Evolutionary conservation across 805 yeast species (phyloP), one percentile per base, ranked within the genome.

Genomic region (Ogataea dorogensis): DNA sequence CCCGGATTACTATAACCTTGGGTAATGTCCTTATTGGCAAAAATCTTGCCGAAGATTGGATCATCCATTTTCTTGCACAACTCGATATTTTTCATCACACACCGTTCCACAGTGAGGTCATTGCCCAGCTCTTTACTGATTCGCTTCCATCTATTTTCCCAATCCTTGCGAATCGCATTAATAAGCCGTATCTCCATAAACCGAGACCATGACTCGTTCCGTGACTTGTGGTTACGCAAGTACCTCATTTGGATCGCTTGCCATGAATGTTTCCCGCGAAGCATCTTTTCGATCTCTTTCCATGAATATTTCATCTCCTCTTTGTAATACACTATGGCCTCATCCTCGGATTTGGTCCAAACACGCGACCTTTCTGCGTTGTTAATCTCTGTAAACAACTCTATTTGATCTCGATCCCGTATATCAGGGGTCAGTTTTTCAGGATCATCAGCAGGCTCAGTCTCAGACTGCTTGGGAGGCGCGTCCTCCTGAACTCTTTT

Each of bases 171-270:
- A 21, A 68, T 47, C 1, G 56, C 56, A 26, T 49, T 48, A 13
- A 59, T 42, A 23, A 68, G 45, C 31, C 51, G 54, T 3, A 51
- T 34, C 24, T 54, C 64, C 54, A 68, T 67, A 19, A 49, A 53
- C 21, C 57, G 43, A 11, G 65, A 52, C 65, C 69, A 63, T 19
- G 48, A 46, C 14, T 51, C 63, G 30, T 58, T 54, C 19, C 70
- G 47, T 7, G 61, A 50, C 38, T 64, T 64, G 37, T 66, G 64
- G 24, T 61, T 53, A 7, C 73, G 55, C 27, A 69, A 50, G 41
- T 69, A 69, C 33, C 72, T 47, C 73, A 68, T 69, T 47, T 69
- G 74, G 22, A 69, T 62, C 2, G 72, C 70, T 46, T 67, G 72
- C 71, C 71, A 66, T 11, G 69, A 48, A 41, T 67, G 71, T 31